Conservation (phyloP, 176 grass and related monocot genomes). For the Pontederia crassipes region DNA sequence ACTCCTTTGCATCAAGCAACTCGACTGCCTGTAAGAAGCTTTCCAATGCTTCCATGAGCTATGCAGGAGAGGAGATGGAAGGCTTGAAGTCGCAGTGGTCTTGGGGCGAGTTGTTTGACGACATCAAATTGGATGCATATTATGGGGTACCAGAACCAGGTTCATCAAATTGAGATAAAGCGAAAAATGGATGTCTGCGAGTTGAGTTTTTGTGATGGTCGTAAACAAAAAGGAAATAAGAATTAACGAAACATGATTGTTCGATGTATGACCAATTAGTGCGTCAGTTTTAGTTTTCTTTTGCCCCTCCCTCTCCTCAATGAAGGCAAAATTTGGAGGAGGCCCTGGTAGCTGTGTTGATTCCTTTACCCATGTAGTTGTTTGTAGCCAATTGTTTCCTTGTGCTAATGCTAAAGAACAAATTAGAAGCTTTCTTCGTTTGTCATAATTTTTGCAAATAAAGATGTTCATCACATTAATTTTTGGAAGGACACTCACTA, state of each 20-base stretch:
- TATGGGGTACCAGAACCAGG: slow-evolving; percentile 32
- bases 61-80: slow-evolving; percentile 12
- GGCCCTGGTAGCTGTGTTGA: no score
- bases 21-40: slow-evolving; percentile 8
- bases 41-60: background rate
- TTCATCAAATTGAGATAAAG: slow-evolving; percentile 20
- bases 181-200: no score
- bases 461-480: no score
- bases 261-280: background rate
- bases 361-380: no score
- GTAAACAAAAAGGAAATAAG: slow-evolving; percentile 2
- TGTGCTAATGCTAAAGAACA: no score
- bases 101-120: slow-evolving; percentile 38
- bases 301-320: no score
- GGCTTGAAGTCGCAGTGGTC: slow-evolving; percentile 19
- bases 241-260: background rate
- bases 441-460: no score
- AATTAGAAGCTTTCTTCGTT: no score
- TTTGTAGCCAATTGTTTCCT: no score
- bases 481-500: no score
- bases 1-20: background rate
- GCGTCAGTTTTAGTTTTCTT: no score
- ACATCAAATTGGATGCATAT: slow-evolving; percentile 16
- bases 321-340: no score
- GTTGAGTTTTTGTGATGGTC: background rate